Evolutionary conservation across 2,329 filamentous ascomycete genomes (phyloP).

Genomic region (Apiospora marii): DNA sequence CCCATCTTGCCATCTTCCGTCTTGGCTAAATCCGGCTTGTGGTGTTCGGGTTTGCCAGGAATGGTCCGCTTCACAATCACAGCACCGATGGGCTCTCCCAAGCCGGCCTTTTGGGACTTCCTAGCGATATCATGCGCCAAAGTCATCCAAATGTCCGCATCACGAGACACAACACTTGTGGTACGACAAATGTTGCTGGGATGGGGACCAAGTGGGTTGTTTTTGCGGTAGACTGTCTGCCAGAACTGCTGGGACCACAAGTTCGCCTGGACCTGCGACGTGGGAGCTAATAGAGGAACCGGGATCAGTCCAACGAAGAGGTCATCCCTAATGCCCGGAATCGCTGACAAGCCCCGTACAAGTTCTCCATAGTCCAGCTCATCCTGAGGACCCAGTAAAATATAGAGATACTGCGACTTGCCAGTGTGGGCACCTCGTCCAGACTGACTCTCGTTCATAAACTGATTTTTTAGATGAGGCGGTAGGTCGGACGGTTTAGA

Average conservation of each 20-base stretch:
- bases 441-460: conserved; percentile 64
- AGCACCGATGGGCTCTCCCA: conserved; percentile 76
- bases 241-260: conserved; percentile 81
- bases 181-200: conserved; percentile 76
- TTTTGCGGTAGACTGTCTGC: conserved; percentile 87
- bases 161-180: conserved; percentile 71
- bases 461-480: conserved; percentile 66
- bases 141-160: conserved; percentile 72
- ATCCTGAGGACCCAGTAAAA: conserved; percentile 60
- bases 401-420: conserved; percentile 68
- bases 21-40: conserved; percentile 44
- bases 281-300: conserved; percentile 77
- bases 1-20: conserved; percentile 27
- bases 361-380: conserved; percentile 64
- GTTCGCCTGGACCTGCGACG: conserved; percentile 76
- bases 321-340: conserved; percentile 60
- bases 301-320: conserved; percentile 69
- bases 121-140: conserved; percentile 70
- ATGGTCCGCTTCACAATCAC: conserved; percentile 72
- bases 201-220: conserved; percentile 85
- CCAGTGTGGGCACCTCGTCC: conserved; percentile 65
- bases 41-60: conserved; percentile 32
- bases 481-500: conserved; percentile 76
- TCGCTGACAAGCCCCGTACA: conserved; percentile 50
- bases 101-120: conserved; percentile 62